These are phyloP conservation scores for Russula sp. DNA, from an alignment of 768 basidiomycete species.

Conservation along the genomic window DNA sequence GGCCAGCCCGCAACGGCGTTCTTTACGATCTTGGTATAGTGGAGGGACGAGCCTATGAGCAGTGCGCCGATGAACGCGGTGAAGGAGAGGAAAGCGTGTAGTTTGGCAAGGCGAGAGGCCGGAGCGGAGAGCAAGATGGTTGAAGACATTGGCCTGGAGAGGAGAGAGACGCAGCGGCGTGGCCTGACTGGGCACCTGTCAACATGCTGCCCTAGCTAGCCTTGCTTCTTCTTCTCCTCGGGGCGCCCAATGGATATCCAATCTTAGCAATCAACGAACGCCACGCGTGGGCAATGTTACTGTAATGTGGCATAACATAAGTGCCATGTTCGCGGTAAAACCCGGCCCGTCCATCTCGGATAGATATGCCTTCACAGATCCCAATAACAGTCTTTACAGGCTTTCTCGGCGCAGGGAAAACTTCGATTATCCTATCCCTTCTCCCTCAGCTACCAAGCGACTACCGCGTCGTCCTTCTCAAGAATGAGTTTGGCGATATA, in stretches of 20 bases:
- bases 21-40: constrained; percentile 82
- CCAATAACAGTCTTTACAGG: constrained; percentile 97
- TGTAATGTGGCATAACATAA: too few relatives aligned
- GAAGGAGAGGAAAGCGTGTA: constrained; percentile 64
- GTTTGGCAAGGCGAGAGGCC: constrained; percentile 56
- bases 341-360: background rate
- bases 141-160: background rate
- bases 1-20: constrained; percentile 82
- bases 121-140: constrained; percentile 34
- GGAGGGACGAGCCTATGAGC: constrained; percentile 58
- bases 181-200: background rate
- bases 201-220: background rate
- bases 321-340: background rate
- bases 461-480: constrained; percentile 86
- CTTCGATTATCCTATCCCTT: constrained; percentile 76
- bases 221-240: background rate
- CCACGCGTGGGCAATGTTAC: too few relatives aligned
- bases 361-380: constrained; percentile 41
- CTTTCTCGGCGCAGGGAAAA: constrained; percentile 82
- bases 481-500: constrained; percentile 96
- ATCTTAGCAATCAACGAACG: background rate
- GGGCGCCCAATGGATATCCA: background rate
- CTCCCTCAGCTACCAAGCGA: constrained; percentile 78
- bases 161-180: background rate
- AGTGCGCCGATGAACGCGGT: constrained; percentile 67